These are phyloP conservation scores for Saccharum officinarum DNA, from an alignment of 176 grass and related monocot species.

Conservation along the genomic window DNA sequence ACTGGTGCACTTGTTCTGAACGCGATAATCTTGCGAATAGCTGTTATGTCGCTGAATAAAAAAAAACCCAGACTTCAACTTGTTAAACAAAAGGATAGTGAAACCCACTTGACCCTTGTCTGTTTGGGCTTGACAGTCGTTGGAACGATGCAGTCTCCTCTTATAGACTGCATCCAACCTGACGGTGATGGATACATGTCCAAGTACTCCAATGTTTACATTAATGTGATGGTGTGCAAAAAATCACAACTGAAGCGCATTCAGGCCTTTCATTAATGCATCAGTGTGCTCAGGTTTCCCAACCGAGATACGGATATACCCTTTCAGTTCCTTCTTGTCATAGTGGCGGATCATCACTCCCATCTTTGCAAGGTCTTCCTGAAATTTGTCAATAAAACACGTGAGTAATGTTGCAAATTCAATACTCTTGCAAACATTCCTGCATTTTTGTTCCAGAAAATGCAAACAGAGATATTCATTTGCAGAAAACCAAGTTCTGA, in stretches of 20 bases:
- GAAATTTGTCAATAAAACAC: conserved; percentile 13
- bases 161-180: conserved; percentile 18
- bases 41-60: background rate
- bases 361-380: conserved; percentile 94
- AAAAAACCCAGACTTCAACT: background rate
- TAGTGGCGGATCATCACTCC: conserved; percentile 99
- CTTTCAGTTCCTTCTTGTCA: conserved; percentile 85
- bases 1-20: background rate
- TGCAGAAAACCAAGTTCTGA: background rate
- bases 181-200: background rate
- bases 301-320: conserved; percentile 89
- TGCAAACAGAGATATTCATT: background rate
- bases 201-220: conserved; percentile 11
- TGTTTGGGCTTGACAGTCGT: conserved; percentile 11
- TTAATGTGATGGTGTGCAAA: background rate
- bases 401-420: background rate
- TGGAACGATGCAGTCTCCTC: conserved; percentile 4
- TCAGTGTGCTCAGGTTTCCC: conserved; percentile 95
- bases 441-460: background rate
- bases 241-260: conserved; percentile 51
- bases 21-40: background rate
- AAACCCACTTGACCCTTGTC: background rate
- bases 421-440: background rate
- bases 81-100: conserved; percentile 8
- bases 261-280: conserved; percentile 73